These are phyloP conservation scores for Microglena sp. DNA, from an alignment of 139 green algal species.

Conservation along the genomic window DNA sequence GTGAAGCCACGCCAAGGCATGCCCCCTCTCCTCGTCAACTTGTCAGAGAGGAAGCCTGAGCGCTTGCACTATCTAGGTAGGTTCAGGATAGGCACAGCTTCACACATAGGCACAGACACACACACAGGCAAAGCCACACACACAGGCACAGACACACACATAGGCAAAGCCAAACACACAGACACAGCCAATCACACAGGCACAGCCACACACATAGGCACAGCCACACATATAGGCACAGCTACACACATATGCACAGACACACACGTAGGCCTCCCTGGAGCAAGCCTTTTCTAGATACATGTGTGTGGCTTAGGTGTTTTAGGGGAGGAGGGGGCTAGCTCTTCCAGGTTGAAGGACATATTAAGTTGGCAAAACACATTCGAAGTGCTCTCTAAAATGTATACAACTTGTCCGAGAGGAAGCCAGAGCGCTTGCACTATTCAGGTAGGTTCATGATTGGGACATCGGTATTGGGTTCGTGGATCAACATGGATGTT, in stretches of 20 bases:
- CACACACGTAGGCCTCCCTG: too few relatives aligned
- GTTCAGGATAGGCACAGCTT: neutral
- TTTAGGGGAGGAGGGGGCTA: too few relatives aligned
- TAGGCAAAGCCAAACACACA: neutral
- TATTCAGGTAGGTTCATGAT: slow-evolving; percentile 58
- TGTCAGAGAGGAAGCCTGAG: slow-evolving; percentile 72
- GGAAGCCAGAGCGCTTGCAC: slow-evolving; percentile 75
- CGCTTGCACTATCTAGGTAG: slow-evolving; percentile 83
- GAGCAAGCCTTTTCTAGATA: too few relatives aligned
- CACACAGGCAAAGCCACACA: neutral
- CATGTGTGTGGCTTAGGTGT: too few relatives aligned
- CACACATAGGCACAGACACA: neutral
- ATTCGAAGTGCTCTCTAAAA: too few relatives aligned
- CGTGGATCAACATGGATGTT: too few relatives aligned
- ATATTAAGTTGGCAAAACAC: too few relatives aligned
- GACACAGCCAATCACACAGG: neutral
- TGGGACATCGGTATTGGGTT: too few relatives aligned
- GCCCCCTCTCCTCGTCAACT: slow-evolving; percentile 76
- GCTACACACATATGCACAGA: too few relatives aligned
- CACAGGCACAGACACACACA: neutral
- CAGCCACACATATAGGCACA: too few relatives aligned
- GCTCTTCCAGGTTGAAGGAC: too few relatives aligned
- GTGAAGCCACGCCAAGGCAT: slow-evolving; percentile 65
- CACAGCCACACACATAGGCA: too few relatives aligned
- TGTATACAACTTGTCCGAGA: slow-evolving; percentile 63